phyloP scores from a whole-genome alignment of 306 rosid species.

The Alnus rubra region DNA sequence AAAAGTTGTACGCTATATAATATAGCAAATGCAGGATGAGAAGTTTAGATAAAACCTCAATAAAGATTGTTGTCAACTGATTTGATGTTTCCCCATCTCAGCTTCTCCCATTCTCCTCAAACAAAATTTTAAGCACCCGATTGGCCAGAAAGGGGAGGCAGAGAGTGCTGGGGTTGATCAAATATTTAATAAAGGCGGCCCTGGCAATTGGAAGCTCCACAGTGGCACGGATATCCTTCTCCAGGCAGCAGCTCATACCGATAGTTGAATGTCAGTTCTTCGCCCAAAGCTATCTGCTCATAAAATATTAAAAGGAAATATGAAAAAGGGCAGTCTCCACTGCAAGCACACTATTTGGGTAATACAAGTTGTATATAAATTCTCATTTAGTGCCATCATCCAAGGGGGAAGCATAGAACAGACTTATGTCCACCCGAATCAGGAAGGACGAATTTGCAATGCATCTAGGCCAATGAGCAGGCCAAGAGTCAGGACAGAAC shows the following conservation, averaged over 20 bases:
- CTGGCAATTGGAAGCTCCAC: conserved; percentile 62
- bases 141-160: conserved; percentile 23
- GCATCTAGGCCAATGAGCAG: conserved; percentile 2
- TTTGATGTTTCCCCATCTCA: conserved; percentile 4
- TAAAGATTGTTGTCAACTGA: neutral
- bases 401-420: conserved; percentile 7
- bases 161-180: conserved; percentile 7
- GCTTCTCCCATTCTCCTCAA: conserved; percentile 12
- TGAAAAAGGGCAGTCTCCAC: conserved; percentile 2
- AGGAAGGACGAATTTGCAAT: conserved; percentile 15
- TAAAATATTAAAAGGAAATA: conserved; percentile 11
- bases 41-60: neutral
- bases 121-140: conserved; percentile 15
- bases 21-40: neutral
- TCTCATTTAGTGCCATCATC: conserved; percentile 3
- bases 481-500: neutral
- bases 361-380: neutral
- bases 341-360: neutral
- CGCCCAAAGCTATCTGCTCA: conserved; percentile 85
- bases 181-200: conserved; percentile 55
- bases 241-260: conserved; percentile 55
- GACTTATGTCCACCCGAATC: conserved; percentile 3
- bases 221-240: conserved; percentile 68
- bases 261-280: conserved; percentile 76
- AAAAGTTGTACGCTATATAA: neutral